phyloP scores from a whole-genome alignment of 345 rosid genomes.

The Eucalyptus polybractea region DNA sequence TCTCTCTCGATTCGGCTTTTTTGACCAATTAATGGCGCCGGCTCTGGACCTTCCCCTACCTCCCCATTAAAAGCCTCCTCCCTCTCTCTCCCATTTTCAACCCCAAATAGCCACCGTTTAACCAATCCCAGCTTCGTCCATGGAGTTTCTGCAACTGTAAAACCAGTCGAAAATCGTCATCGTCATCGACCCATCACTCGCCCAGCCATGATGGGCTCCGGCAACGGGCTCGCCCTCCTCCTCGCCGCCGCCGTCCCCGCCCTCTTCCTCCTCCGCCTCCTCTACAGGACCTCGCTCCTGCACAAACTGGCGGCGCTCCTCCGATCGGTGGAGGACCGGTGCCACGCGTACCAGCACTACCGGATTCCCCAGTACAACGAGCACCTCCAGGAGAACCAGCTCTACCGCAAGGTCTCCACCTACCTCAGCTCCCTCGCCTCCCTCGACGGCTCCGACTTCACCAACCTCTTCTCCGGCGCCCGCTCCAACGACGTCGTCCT shows the following conservation, averaged over 20 bases:
- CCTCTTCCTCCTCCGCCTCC: conserved; percentile 5
- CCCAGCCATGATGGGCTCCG: neutral
- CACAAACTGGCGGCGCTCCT: conserved; percentile 4
- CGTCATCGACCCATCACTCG: neutral
- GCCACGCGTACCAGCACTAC: conserved; percentile 30
- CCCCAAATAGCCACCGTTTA: neutral
- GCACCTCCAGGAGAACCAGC: conserved; percentile 35
- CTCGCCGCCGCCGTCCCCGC: neutral
- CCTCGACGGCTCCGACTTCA: conserved; percentile 41
- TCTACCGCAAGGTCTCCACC: conserved; percentile 25
- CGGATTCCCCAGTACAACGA: conserved; percentile 36
- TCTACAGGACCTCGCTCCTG: conserved; percentile 19
- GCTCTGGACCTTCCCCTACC: neutral
- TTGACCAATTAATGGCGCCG: neutral
- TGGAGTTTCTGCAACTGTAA: neutral
- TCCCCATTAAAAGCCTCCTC: neutral
- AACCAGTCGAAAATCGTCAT: neutral
- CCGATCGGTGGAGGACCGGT: conserved; percentile 16
- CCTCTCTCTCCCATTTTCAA: neutral
- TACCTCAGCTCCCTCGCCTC: conserved; percentile 43
- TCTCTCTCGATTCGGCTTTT: neutral
- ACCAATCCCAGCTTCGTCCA: neutral
- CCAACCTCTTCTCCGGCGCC: conserved; percentile 40
- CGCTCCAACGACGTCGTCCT: conserved; percentile 35
- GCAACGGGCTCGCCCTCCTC: neutral